Evolutionary conservation across 1,139 yeast species (phyloP), one percentile per base, ranked within the genome.

Genomic region (Zygoascus sp.): DNA sequence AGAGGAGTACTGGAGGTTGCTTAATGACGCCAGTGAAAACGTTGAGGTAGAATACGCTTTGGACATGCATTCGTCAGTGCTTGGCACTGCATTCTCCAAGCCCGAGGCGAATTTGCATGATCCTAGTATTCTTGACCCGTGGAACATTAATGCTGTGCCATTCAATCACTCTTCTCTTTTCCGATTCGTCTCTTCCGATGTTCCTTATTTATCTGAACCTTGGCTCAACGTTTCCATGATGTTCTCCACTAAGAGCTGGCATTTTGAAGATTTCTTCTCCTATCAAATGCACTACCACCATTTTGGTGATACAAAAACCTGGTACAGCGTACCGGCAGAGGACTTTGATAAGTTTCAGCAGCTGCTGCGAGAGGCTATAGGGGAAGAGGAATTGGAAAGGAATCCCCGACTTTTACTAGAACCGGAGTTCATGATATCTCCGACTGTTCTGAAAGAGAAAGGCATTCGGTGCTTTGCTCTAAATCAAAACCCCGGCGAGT

Each of bases 401-500:
- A 95, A 85, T 55, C 94, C 95, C 0, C 95, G 85, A 63, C 71
- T 87, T 53, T 66, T 89, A 45, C 95, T 88, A 64, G 97, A 90
- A 61, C 69, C 90, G 44, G 89, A 87, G n/a, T 83, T 96, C 0
- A 72, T 89, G 59, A 63, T 88, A 2, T 81, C 92, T 3, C 96
- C 97, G 0, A 70, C 67, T 56, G 69, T 73, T 25, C 67, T 83
- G 25, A 62, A 70, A 4, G 68, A 75, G 28, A 70, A 79, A 36
- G 80, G 78, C 0, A 79, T 85, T 5, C 70, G 72, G n/a, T 79
- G 84, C 53, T 83, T 73, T 55, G 83, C 81, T 49, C 85, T 88
- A 0, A 80, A 87, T 54, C 98, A 90, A 61, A 69, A 78, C 13
- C 85, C 95, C 0, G 90, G 90, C 44, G 95, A 87, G 58, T 83